Evolutionary conservation across 2,329 filamentous ascomycete species (phyloP).

Genomic region (Plectosphaerella cucumerina): DNA sequence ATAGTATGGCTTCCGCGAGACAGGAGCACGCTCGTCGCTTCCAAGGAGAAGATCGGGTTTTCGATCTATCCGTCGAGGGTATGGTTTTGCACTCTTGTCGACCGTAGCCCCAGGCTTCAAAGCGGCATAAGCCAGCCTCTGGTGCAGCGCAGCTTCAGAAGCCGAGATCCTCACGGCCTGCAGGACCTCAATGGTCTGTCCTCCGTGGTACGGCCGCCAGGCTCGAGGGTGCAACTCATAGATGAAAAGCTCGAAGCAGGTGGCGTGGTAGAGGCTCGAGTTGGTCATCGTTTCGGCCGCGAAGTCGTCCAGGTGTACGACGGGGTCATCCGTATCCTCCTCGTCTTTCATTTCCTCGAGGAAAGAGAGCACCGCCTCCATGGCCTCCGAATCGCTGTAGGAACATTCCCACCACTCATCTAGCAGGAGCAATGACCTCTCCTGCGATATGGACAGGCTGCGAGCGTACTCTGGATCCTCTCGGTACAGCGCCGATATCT

Average conservation of each 20-base stretch:
- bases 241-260: background rate
- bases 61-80: background rate
- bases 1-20: background rate
- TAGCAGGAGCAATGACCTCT: background rate
- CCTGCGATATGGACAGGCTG: background rate
- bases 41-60: background rate
- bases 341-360: background rate
- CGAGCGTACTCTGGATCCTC: background rate
- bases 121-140: background rate
- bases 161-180: background rate
- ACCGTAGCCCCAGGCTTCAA: background rate
- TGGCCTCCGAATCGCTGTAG: background rate
- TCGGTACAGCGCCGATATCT: background rate
- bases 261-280: background rate
- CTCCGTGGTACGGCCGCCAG: background rate
- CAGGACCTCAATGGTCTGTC: background rate
- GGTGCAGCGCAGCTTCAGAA: background rate
- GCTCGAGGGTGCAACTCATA: background rate
- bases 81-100: background rate
- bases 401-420: background rate
- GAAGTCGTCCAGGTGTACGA: background rate
- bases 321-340: background rate
- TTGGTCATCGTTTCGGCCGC: background rate
- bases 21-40: background rate
- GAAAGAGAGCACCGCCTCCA: background rate